These are phyloP conservation scores for Beta lomatogona DNA, from an alignment of 179 eudicot species.

Conservation along the genomic window DNA sequence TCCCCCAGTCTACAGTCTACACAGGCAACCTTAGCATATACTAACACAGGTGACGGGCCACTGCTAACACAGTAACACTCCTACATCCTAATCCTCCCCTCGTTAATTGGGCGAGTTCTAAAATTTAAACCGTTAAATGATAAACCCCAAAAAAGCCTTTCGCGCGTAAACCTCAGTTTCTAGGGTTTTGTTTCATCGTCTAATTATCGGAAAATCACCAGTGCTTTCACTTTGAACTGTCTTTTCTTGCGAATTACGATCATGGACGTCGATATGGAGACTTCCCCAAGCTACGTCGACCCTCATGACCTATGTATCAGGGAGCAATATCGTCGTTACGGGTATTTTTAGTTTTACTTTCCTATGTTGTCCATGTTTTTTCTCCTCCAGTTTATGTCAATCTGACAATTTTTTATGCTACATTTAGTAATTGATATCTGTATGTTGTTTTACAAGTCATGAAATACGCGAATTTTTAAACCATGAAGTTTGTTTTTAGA, in stretches of 20 bases:
- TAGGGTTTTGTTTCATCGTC: constrained; percentile 10
- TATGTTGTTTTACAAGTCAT: background rate
- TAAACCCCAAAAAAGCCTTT: background rate
- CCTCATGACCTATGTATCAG: constrained; percentile 59
- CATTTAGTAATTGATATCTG: constrained; percentile 9
- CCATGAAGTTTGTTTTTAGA: background rate
- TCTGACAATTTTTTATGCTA: background rate
- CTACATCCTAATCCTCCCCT: too few relatives aligned
- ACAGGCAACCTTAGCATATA: too few relatives aligned
- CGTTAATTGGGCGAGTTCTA: too few relatives aligned
- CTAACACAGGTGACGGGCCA: too few relatives aligned
- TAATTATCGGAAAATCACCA: background rate
- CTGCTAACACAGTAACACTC: too few relatives aligned
- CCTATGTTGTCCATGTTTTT: background rate
- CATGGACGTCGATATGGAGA: constrained; percentile 67
- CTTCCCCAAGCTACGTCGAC: constrained; percentile 72
- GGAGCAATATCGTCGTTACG: constrained; percentile 78
- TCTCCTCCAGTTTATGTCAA: background rate
- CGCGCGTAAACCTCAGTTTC: constrained; percentile 18
- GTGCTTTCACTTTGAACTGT: too few relatives aligned
- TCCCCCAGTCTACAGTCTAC: too few relatives aligned
- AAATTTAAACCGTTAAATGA: background rate
- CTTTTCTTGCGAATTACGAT: background rate
- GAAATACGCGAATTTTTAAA: background rate
- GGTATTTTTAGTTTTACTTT: constrained; percentile 35